phyloP scores from a whole-genome alignment of 179 eudicot genomes.

The Silene vulgaris region DNA sequence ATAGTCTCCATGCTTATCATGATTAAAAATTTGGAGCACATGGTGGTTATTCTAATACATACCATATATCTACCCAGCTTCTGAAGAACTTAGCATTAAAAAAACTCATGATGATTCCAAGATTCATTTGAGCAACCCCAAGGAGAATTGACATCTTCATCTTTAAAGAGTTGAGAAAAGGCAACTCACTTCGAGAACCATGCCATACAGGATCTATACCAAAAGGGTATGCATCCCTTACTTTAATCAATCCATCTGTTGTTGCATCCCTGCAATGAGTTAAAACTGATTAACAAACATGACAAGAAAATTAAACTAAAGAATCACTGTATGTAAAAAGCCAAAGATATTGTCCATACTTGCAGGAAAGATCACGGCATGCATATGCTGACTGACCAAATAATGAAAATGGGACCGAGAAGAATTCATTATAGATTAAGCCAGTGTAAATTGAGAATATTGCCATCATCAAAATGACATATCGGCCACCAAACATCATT shows the following conservation, averaged over 20 bases:
- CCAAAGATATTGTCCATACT: constrained; percentile 31
- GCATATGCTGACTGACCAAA: constrained; percentile 76
- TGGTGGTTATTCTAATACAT: constrained; percentile 24
- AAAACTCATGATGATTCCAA: constrained; percentile 69
- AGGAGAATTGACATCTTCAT: constrained; percentile 95
- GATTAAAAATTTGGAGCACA: constrained; percentile 9
- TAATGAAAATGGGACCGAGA: constrained; percentile 67
- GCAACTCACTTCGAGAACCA: constrained; percentile 80
- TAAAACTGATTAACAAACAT: constrained; percentile 10
- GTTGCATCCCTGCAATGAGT: constrained; percentile 57
- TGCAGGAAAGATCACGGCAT: constrained; percentile 67
- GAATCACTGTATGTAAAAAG: not conserved
- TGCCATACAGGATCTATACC: constrained; percentile 92
- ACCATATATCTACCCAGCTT: constrained; percentile 65
- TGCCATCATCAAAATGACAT: constrained; percentile 76
- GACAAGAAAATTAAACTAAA: constrained; percentile 11
- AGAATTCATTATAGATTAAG: constrained; percentile 69
- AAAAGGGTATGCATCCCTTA: constrained; percentile 67
- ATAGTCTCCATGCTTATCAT: not conserved
- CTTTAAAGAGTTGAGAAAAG: constrained; percentile 79
- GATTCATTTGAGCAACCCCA: constrained; percentile 86
- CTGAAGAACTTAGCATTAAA: constrained; percentile 57
- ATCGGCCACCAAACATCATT: constrained; percentile 97
- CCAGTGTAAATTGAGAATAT: constrained; percentile 80
- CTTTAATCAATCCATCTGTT: constrained; percentile 62